A percentile compares a stretch with the other conserved stretches of the same genome.
Evolutionary conservation across 169 alveolate genomes (phyloP).

Genomic region (Toxoplasma gondii): DNA sequence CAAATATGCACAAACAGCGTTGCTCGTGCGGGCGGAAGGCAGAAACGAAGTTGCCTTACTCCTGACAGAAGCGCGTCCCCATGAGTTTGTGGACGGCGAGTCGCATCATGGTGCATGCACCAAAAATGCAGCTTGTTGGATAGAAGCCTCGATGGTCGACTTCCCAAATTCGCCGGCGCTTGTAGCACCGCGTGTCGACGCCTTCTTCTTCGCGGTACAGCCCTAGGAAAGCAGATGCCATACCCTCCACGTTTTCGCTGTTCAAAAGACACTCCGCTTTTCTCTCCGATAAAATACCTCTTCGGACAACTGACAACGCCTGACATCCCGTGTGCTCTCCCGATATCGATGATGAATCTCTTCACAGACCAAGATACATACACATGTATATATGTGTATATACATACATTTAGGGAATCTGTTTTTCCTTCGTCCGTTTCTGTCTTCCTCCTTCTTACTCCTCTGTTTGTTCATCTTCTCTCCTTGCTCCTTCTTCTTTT

Average conservation of each 20-base stretch:
- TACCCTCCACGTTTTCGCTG: background rate
- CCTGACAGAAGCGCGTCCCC: constrained; percentile 82
- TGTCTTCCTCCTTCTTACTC: background rate
- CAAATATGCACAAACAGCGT: background rate
- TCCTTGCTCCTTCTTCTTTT: background rate
- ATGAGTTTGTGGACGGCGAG: constrained; percentile 86
- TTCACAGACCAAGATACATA: background rate
- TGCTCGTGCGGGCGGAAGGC: background rate
- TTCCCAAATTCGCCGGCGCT: constrained; percentile 77
- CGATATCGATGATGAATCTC: too few relatives aligned
- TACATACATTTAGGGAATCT: background rate
- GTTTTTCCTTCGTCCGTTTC: too few relatives aligned
- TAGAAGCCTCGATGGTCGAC: constrained; percentile 78
- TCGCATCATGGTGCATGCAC: constrained; percentile 86
- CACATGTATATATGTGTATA: too few relatives aligned
- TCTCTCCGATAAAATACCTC: background rate
- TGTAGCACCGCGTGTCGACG: constrained; percentile 79
- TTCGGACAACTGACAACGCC: too few relatives aligned
- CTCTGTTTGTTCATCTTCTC: background rate
- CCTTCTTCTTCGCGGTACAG: constrained; percentile 82
- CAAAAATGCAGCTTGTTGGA: constrained; percentile 81
- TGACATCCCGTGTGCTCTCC: too few relatives aligned
- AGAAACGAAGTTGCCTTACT: constrained; percentile 50
- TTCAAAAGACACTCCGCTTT: background rate
- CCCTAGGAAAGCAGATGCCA: constrained; percentile 64